Evolutionary conservation across 2,329 filamentous ascomycete genomes (phyloP), one percentile per base, ranked within the genome.

Genomic region (Aspergillus phoenicis): DNA sequence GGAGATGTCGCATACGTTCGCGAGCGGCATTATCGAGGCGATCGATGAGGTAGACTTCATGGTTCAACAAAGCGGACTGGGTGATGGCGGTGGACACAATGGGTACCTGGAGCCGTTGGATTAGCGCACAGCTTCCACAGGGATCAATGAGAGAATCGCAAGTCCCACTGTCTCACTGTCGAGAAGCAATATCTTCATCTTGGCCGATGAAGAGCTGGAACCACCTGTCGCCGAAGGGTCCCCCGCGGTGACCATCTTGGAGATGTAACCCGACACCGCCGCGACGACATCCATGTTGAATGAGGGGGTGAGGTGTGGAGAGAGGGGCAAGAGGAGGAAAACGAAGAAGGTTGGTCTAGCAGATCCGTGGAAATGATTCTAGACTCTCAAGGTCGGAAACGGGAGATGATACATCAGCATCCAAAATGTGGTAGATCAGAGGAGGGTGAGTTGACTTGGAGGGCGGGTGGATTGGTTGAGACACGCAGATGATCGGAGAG

Each of bases 1-100:
- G 88, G 56, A 99, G 84, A 81, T 99, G 95, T 64, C 95, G 90
- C 95, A 99, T 98, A 83, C 96, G 97, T 80, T 99, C 96, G 52
- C 95, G 87, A 64, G 88, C 88, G 61, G 86, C 82, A 70, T 97
- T 98, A 75, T 98, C 95, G 60, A 99, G 82, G 62, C 95, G 92
- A 78, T 99, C 95, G 71, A 96, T 97, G 63, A 99, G 91, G 79
- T 97, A 99, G 68, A 99, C 91, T 80, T 98, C 94, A 80, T 99
- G 93, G 73, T 91, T 97, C 64, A 99, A 87, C 20, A 99, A 87
- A 41, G 92, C 88, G 28, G 95, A 99, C 76, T 99, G 96, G 1
- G 95, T 98, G 63, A 94, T 94, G 58, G 95, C 93, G 5, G 93
- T 96, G 8, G 96, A 99, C 20, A 97, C 88, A 68, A 98, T 96